Percentiles rank a stretch among this genome's conserved stretches.
Evolutionary conservation across 495 filamentous ascomycete species (phyloP).

Genomic region (Durotheca rogersii): DNA sequence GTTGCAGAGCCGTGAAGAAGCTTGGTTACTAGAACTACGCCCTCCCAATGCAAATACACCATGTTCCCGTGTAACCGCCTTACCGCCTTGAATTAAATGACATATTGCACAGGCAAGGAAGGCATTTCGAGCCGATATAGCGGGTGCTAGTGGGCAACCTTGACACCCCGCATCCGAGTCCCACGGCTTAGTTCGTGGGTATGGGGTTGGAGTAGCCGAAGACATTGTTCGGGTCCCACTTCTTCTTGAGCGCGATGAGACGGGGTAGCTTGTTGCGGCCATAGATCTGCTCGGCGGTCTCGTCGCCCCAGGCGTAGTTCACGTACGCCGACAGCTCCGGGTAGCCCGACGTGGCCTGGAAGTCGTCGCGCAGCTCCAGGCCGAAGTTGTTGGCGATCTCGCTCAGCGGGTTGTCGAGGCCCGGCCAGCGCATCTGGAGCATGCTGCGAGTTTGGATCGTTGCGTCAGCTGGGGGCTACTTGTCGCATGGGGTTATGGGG

Average conservation of each 20-base stretch:
- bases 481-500: background rate
- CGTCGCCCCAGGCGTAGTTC: constrained; percentile 45
- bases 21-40: too few relatives aligned
- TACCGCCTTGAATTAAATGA: too few relatives aligned
- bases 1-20: too few relatives aligned
- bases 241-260: constrained; percentile 34
- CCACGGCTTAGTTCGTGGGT: constrained; percentile 13
- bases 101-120: too few relatives aligned
- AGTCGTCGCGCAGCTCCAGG: constrained; percentile 15
- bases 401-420: constrained; percentile 1
- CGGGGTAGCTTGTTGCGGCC: constrained; percentile 34
- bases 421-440: constrained; percentile 4
- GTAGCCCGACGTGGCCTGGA: constrained; percentile 29
- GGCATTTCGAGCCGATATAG: too few relatives aligned
- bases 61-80: too few relatives aligned
- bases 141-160: too few relatives aligned
- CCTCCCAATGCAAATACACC: too few relatives aligned
- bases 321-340: constrained; percentile 36
- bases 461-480: background rate
- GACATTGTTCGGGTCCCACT: constrained; percentile 38
- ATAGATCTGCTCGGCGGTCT: constrained; percentile 35
- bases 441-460: constrained; percentile 3
- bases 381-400: constrained; percentile 2
- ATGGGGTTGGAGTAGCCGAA: constrained; percentile 23
- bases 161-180: too few relatives aligned